Evolutionary conservation across 2,329 filamentous ascomycete species (phyloP).

Genomic region (Fusarium haematococcum): DNA sequence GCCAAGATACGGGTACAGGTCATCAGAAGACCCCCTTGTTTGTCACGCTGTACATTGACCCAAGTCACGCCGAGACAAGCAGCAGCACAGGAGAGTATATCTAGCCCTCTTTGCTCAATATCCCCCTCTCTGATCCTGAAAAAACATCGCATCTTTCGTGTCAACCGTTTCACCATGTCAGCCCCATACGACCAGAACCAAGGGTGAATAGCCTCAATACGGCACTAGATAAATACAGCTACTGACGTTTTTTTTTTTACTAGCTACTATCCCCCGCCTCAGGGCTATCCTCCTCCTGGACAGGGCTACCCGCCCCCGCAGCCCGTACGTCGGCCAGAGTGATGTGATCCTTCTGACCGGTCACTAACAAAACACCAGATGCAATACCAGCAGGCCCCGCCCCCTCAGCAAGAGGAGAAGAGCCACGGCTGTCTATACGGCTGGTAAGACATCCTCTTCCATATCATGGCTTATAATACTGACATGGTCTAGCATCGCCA

Average conservation of each 20-base stretch:
- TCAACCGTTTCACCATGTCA: conserved; percentile 25
- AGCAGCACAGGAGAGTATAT: conserved; percentile 19
- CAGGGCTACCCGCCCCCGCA: conserved; percentile 40
- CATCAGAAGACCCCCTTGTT: conserved; percentile 17
- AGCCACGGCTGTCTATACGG: conserved; percentile 56
- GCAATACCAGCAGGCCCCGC: conserved; percentile 49
- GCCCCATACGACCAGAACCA: conserved; percentile 32
- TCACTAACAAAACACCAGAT: conserved; percentile 41
- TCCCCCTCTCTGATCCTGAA: background rate
- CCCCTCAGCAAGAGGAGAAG: conserved; percentile 51
- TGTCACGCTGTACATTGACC: background rate
- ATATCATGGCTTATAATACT: background rate
- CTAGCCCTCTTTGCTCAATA: background rate
- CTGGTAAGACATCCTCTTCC: conserved; percentile 44
- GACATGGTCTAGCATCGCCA: conserved; percentile 48
- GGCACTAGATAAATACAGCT: background rate
- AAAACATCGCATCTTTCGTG: background rate
- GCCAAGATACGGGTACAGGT: conserved; percentile 34
- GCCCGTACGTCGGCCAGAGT: conserved; percentile 29
- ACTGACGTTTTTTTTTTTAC: background rate
- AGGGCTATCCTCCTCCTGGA: conserved; percentile 45
- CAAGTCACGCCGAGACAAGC: background rate
- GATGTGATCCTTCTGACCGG: background rate
- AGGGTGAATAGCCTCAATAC: conserved; percentile 10
- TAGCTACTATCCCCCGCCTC: conserved; percentile 39